These are phyloP conservation scores for Aureobasidium uvarum DNA, from an alignment of 2,329 filamentous ascomycete species.

Conservation along the genomic window DNA sequence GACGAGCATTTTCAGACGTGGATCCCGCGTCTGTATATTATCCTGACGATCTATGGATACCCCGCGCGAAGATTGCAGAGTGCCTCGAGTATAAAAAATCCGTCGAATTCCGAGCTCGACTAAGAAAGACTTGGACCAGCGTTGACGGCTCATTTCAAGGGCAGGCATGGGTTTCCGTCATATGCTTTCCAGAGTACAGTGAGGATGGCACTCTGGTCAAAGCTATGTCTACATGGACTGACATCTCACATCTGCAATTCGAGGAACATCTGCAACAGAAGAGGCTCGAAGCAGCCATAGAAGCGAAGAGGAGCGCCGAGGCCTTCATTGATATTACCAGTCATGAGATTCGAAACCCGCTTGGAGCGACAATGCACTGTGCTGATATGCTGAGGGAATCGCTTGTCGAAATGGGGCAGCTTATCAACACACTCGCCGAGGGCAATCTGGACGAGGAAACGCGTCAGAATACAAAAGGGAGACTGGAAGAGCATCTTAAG, in stretches of 20 bases:
- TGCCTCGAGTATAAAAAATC: not conserved
- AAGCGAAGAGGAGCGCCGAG: slow-evolving; percentile 26
- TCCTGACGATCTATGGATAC: not conserved
- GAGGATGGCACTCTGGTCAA: not conserved
- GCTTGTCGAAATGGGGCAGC: slow-evolving; percentile 24
- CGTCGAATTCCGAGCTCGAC: slow-evolving; percentile 30
- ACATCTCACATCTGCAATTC: not conserved
- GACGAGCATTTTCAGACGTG: not conserved
- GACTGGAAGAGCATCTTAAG: not conserved
- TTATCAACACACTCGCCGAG: slow-evolving; percentile 27
- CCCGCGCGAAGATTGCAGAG: not conserved
- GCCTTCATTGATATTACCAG: slow-evolving; percentile 37
- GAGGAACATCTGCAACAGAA: not conserved
- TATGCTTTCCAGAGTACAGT: slow-evolving; percentile 31
- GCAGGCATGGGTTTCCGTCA: slow-evolving; percentile 28
- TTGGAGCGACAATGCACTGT: slow-evolving; percentile 28
- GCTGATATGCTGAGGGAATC: slow-evolving; percentile 24
- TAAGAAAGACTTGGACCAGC: slow-evolving; percentile 34
- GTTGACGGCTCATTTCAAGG: slow-evolving; percentile 28
- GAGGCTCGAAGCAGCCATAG: slow-evolving; percentile 33
- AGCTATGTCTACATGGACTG: not conserved
- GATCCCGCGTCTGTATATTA: not conserved
- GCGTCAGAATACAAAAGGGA: not conserved
- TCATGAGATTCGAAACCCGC: slow-evolving; percentile 34
- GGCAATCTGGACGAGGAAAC: too few species aligned